Conservation (phyloP, 768 basidiomycete genomes). For the Mycena pura region DNA sequence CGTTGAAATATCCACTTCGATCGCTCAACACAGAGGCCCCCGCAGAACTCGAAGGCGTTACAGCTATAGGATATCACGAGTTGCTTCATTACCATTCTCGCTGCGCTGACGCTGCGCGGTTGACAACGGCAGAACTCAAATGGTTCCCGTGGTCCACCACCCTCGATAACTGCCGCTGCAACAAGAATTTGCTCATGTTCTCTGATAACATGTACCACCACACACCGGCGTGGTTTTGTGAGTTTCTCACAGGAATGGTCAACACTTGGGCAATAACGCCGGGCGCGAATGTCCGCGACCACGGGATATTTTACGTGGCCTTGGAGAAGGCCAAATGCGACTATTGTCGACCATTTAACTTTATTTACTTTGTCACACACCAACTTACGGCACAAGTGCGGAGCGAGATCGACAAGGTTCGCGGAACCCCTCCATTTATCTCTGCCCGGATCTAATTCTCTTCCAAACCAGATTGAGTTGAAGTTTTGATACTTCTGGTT, state of each 20-base stretch:
- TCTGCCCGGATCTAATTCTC: neutral
- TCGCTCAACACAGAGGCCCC: neutral
- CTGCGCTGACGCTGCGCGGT: neutral
- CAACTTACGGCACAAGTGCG: neutral
- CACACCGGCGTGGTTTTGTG: neutral
- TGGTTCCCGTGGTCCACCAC: neutral
- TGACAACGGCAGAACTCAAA: neutral
- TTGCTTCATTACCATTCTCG: conserved; percentile 7
- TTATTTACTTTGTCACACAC: neutral
- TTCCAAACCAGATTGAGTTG: conserved; percentile 4
- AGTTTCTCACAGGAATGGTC: neutral
- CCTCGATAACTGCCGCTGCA: neutral
- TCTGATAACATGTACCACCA: neutral
- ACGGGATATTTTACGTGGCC: neutral
- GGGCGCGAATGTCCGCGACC: neutral
- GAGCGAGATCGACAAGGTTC: conserved; percentile 8
- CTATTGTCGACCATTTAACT: conserved; percentile 1
- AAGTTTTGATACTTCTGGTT: conserved; percentile 6
- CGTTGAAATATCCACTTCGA: neutral
- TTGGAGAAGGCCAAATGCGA: neutral
- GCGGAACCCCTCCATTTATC: neutral
- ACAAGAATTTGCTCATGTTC: neutral
- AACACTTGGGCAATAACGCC: neutral
- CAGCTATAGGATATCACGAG: conserved; percentile 11
- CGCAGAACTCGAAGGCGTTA: neutral